Base-by-base conservation (phyloP, 2,329 filamentous ascomycete species). In the Phaeosphaeriaceae sp. region DNA sequence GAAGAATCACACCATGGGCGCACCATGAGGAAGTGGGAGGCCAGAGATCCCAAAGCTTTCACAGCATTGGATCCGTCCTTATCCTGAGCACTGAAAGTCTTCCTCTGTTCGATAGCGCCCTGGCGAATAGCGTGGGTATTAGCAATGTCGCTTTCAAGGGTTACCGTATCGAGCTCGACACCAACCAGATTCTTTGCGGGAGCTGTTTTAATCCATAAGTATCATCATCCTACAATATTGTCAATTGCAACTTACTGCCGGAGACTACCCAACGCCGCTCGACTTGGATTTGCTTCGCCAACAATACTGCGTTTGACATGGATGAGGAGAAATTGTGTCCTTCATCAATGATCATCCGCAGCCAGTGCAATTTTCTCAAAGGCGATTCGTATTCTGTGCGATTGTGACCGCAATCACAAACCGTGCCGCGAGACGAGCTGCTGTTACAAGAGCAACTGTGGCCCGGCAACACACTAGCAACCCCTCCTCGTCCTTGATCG, bases 341-440 rank as follows among this genome's bases (percentile, higher is more conserved):
- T 81, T 97, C 94, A 63, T 98, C 94, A 19, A 96, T 90, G 47
- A 98, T 93, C 48, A 96, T 89, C 1, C 94, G 85, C 68, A 97
- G 89, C 84, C 94, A 97, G 66, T 92, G 92, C 3, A 97, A 77
- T 7, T 86, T 78, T 41, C 87, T 87, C 19, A 97, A 77, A 0
- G 90, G 86, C 1, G 88, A 91, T 10, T 84, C 73, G 31, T 87
- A 85, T 57, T 79, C 40, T 61, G 75, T 75, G 5, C 79, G 74
- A 1, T 72, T 64, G 7, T 68, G 71, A 3, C 81, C 69, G 56
- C 80, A 83, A n/a, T 74, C 77, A 62, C 82, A 85, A 56, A 82
- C 76, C 5, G 76, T 72, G 7, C 71, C 74, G 25, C 81, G 70
- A 0, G 79, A 79, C 3, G 77, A 72, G 21, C 82, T 79, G 21